Percentiles rank a stretch among this genome's conserved stretches.
phyloP scores from a whole-genome alignment of 2,329 filamentous ascomycete species.

The Alternaria tenuissima region DNA sequence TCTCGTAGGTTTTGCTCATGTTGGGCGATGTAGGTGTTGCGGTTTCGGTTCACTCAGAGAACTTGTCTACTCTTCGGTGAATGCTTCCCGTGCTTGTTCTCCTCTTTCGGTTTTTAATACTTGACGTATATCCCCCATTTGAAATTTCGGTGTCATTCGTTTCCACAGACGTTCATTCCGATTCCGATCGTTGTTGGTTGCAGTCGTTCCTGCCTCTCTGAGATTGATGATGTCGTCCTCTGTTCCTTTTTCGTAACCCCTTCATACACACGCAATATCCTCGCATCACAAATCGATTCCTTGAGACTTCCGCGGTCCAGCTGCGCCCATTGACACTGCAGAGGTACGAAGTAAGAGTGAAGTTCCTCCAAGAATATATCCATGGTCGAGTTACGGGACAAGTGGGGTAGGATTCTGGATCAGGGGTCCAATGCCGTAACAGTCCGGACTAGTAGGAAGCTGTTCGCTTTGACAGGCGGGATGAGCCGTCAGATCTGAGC shows the following conservation, averaged over 20 bases:
- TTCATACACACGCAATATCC: background rate
- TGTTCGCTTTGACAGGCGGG: background rate
- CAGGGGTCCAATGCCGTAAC: conserved; percentile 12
- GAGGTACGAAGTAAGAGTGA: conserved; percentile 13
- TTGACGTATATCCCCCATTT: background rate
- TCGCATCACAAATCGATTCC: background rate
- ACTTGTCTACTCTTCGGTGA: conserved; percentile 11
- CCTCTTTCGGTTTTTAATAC: background rate
- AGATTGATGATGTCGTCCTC: background rate
- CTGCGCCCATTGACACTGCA: background rate
- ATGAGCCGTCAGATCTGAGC: background rate
- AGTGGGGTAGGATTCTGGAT: conserved; percentile 8
- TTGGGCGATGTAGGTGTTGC: conserved; percentile 16
- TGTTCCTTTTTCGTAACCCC: background rate
- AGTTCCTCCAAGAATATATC: conserved; percentile 8
- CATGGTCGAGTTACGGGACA: conserved; percentile 10
- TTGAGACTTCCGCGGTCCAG: background rate
- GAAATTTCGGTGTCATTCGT: background rate
- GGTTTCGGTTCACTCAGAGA: conserved; percentile 10
- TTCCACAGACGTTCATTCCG: background rate
- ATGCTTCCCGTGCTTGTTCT: background rate
- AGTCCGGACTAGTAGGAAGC: background rate
- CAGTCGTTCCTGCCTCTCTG: background rate
- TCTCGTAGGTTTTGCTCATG: background rate
- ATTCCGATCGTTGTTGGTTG: background rate